phyloP scores from a whole-genome alignment of 2,329 filamentous ascomycete genomes.

The Aspergillus intermedius region DNA sequence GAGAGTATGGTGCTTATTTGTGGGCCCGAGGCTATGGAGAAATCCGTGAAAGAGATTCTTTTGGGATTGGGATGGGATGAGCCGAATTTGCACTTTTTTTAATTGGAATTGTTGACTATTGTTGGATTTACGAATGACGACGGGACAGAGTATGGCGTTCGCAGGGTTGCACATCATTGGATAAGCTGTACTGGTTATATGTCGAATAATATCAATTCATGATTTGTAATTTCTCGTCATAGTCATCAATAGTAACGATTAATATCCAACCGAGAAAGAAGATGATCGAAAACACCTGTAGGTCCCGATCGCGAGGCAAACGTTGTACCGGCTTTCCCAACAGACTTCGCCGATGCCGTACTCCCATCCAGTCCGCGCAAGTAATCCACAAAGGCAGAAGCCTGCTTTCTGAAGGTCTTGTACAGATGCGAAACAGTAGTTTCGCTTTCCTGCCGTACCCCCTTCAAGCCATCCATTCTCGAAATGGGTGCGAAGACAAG shows the following conservation, averaged over 20 bases:
- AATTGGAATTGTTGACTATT: conserved; percentile 2
- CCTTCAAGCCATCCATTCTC: conserved; percentile 32
- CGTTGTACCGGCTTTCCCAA: conserved; percentile 17
- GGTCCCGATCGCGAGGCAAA: conserved; percentile 32
- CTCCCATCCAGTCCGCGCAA: conserved; percentile 62
- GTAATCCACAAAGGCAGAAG: conserved; percentile 66
- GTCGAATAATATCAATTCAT: neutral
- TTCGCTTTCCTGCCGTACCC: conserved; percentile 33
- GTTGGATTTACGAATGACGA: too few relatives aligned
- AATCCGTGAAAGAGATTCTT: conserved; percentile 53
- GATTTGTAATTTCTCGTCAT: neutral
- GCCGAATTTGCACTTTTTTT: conserved; percentile 71
- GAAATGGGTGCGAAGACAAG: conserved; percentile 56
- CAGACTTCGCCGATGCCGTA: conserved; percentile 43
- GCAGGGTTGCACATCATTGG: too few relatives aligned
- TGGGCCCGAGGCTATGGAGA: conserved; percentile 70
- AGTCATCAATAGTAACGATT: conserved; percentile 54
- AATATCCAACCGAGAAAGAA: conserved; percentile 66
- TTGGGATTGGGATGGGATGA: conserved; percentile 63
- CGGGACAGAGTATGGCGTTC: too few relatives aligned
- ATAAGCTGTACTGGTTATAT: too few relatives aligned
- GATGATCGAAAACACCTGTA: conserved; percentile 59
- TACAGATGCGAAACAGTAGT: conserved; percentile 52
- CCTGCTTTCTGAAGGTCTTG: conserved; percentile 60
- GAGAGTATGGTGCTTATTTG: conserved; percentile 66